A percentile compares a stretch with the other conserved stretches of the same genome.
phyloP scores from a whole-genome alignment of 495 filamentous ascomycete genomes.

The Astrocystis sublimbata region DNA sequence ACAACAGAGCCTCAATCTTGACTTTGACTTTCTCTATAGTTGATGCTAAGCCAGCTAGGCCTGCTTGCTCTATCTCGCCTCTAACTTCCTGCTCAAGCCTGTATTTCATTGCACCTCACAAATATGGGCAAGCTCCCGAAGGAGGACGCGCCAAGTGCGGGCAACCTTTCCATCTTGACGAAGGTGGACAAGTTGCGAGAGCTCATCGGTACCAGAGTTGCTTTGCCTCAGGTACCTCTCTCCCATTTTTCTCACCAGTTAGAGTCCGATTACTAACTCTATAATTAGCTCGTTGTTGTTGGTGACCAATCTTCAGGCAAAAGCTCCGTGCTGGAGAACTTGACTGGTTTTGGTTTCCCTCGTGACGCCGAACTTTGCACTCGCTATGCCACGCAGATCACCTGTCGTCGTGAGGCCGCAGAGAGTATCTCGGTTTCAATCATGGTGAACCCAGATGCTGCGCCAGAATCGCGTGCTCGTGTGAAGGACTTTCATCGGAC shows the following conservation, averaged over 20 bases:
- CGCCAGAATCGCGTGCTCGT: constrained; percentile 18
- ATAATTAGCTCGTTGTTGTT: constrained; percentile 49
- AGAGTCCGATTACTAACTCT: not conserved
- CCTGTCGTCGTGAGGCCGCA: constrained; percentile 44
- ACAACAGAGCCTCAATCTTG: not conserved
- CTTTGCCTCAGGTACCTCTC: constrained; percentile 38
- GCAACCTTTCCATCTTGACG: constrained; percentile 28
- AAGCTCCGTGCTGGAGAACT: constrained; percentile 51
- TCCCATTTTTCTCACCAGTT: not conserved
- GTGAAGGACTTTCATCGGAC: constrained; percentile 24
- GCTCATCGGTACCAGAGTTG: constrained; percentile 39
- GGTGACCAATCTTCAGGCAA: constrained; percentile 58
- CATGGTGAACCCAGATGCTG: constrained; percentile 39
- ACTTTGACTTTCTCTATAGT: not conserved
- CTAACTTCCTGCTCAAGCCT: not conserved
- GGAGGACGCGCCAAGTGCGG: constrained; percentile 10
- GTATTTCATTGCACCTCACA: not conserved
- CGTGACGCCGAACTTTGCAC: constrained; percentile 56
- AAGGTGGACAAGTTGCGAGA: constrained; percentile 46
- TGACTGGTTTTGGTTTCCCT: constrained; percentile 57
- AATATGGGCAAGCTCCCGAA: constrained; percentile 17
- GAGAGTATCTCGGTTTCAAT: constrained; percentile 44
- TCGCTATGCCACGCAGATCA: constrained; percentile 61
- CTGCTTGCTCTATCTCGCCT: not conserved
- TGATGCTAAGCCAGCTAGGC: too few species aligned